Base-by-base conservation (phyloP, 2,329 filamentous ascomycete species). In the Xylaria sp. region DNA sequence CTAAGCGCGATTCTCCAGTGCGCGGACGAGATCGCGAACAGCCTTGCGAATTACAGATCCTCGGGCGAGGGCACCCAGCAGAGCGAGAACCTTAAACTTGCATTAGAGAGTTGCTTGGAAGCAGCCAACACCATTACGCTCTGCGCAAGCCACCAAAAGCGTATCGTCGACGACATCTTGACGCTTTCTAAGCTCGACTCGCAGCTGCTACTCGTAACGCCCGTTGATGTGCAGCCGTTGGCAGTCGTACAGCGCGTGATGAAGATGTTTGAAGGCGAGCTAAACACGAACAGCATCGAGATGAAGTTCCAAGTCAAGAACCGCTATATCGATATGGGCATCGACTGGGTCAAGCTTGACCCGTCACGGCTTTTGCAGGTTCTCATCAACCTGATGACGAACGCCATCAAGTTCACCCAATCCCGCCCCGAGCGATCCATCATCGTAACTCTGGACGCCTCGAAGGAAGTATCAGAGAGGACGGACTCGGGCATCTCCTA, bases 121-220 rank as follows among this genome's bases (percentile, higher is more conserved):
- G 89, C 90, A 6, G 87, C 89, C n/a, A 88, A 90, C 62, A 92
- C 89, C 1, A 92, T 93, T 66, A 86, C 86, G 19, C 77, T 92
- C 13, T 94, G 90, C 69, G 88, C 89, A 47, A 89, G 86, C 66
- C 90, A 91, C 72, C 88, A 92, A 70, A 90, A 90, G 73, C 78
- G 85, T 6, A 88, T 88, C 52, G 84, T 88, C 16, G 84, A 88
- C 63, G 85, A 88, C 60, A 82, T 88, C 40, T 71, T 88, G 17
- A 88, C 85, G 1, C 72, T 89, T 17, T 86, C 83, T 26, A 88
- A 91, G 65, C 77, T 91, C 13, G 88, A 91, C 65, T 89, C 86
- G 1, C 86, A 86, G 44, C 78, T 91, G 40, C 74, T 91, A 2
- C 78, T 87, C 37, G 87, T 91, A 1, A 88, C 87, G 1, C 88